Conservation (phyloP, 176 grass and related monocot species). For the Hordeum marinum region DNA sequence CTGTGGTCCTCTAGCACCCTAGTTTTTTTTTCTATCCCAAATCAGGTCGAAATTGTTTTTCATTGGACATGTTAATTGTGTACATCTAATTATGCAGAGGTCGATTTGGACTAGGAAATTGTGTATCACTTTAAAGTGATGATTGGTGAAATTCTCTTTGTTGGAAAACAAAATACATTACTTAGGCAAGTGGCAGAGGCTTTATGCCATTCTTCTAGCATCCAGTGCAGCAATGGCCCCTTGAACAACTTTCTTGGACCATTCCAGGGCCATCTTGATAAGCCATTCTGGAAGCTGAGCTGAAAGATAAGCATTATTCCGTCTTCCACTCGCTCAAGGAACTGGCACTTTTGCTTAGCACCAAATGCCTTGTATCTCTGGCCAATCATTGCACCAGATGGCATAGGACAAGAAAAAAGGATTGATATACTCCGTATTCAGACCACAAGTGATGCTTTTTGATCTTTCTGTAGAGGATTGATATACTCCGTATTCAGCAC, state of each 20-base stretch:
- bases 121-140: neutral
- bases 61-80: no score
- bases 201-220: neutral
- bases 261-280: conserved; percentile 4
- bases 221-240: neutral
- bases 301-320: conserved; percentile 19
- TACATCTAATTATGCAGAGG: no score
- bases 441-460: neutral
- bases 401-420: neutral
- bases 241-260: neutral
- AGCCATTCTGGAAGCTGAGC: conserved; percentile 5
- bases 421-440: neutral
- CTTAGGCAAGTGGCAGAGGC: neutral
- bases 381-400: neutral
- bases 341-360: neutral
- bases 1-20: no score
- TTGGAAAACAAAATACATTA: neutral
- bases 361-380: neutral
- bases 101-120: no score
- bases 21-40: no score
- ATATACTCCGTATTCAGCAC: no score
- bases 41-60: no score
- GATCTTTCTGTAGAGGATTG: neutral
- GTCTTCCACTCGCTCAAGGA: conserved; percentile 5
- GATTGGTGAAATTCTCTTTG: neutral